phyloP scores from a whole-genome alignment of 1,284 basidiomycete genomes.

The Macrocybe sp. region DNA sequence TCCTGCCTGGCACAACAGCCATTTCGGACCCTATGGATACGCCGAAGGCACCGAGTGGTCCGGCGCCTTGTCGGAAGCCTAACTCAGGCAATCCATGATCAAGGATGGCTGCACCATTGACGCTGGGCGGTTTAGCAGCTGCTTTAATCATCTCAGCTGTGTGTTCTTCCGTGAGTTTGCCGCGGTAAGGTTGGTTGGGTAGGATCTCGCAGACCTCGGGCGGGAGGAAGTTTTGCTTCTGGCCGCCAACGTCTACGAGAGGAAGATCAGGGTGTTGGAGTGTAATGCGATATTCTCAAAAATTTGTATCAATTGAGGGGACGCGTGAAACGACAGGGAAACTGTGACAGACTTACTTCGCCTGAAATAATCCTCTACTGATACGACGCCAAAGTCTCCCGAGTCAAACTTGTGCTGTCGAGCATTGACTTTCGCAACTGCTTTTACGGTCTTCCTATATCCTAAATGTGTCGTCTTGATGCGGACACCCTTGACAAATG shows the following conservation, averaged over 20 bases:
- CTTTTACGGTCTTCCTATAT: constrained; percentile 57
- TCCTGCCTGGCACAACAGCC: constrained; percentile 69
- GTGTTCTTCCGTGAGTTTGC: constrained; percentile 63
- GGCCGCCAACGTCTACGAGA: constrained; percentile 59
- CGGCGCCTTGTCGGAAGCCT: constrained; percentile 45
- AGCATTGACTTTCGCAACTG: constrained; percentile 41
- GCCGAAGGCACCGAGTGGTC: constrained; percentile 52
- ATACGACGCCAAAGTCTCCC: constrained; percentile 42
- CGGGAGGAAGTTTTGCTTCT: constrained; percentile 51
- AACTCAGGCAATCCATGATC: constrained; percentile 52
- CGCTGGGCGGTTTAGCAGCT: constrained; percentile 63
- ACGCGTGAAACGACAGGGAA: constrained; percentile 3
- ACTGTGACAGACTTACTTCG: constrained; percentile 38
- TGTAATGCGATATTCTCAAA: constrained; percentile 52
- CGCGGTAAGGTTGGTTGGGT: constrained; percentile 64
- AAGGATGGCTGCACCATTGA: constrained; percentile 58
- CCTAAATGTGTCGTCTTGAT: constrained; percentile 54
- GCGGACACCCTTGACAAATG: constrained; percentile 57
- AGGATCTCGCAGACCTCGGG: constrained; percentile 69
- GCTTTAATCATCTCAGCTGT: constrained; percentile 64
- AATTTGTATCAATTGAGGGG: constrained; percentile 5
- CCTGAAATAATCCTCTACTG: constrained; percentile 61
- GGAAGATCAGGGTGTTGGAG: constrained; percentile 47
- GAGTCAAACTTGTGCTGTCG: constrained; percentile 50
- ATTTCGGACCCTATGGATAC: constrained; percentile 58